Evolutionary conservation across 345 rosid species (phyloP), one percentile per base, ranked within the genome.

Genomic region (Eucalyptus curtisii): DNA sequence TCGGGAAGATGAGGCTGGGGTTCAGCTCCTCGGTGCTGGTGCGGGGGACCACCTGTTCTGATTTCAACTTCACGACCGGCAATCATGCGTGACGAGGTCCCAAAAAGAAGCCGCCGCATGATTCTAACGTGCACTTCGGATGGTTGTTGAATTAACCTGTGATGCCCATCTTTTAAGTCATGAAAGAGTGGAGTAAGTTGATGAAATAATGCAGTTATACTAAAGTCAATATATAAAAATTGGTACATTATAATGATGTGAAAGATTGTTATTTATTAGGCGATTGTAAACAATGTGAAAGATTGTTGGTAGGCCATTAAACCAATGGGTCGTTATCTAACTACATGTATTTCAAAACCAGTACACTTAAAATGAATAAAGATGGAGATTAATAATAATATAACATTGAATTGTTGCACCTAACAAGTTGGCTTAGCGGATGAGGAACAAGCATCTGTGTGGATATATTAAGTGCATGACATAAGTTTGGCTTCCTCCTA

Each of bases 1-100:
- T 90, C 79, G 91, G 79, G 12, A 85, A 89, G 87, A 88, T 86
- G 53, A 87, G 89, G 89, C 88, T 92, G 55, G 94, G 94, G 19
- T 92, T 92, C 52, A 91, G 89, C 76, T 64, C 88, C 52, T 87
- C 94, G 40, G 49, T 64, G 40, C 79, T 87, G 49, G 30, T 30
- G 31, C 50, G 40, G 50, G 79, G 79, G 0, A 87, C 88, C 14
- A 47, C n/a, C 11, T 87, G 88, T 11, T 50, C 88, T 11, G 8
- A 87, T 45, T 87, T 57, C 37, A 64, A 87, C 49, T 87, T 87
- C 37, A 85, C 87, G 44, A 33, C 81, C 6, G 2, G 1, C 13
- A 10, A 37, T 17, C 81, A 68, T 68, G 11, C 1, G 44, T 68
- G 81, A n/a, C 55, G 55, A 52, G 0, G 55, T 52, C 55, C 55